phyloP scores from a whole-genome alignment of 208 protist genomes.

The Trypanosoma melophagium region DNA sequence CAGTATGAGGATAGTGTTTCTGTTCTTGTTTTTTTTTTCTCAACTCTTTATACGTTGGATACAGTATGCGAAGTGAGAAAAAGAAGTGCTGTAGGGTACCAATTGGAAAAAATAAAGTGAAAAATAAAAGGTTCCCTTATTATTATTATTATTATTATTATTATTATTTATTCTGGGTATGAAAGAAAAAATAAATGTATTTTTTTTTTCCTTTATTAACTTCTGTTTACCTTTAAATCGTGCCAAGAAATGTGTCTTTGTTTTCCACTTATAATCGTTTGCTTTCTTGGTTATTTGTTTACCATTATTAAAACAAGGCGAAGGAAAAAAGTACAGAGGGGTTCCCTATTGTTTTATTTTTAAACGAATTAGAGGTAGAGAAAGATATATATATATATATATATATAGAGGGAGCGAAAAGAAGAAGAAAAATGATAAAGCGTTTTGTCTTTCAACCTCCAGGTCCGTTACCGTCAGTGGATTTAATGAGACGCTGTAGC shows the following conservation, averaged over 20 bases:
- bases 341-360: neutral
- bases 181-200: too few relatives aligned
- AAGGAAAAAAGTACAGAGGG: neutral
- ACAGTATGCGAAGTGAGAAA: too few relatives aligned
- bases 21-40: neutral
- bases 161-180: too few relatives aligned
- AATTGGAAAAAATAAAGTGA: too few relatives aligned
- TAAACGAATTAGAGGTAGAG: too few relatives aligned
- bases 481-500: constrained; percentile 36
- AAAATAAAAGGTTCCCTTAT: too few relatives aligned
- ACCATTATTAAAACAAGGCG: neutral
- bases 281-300: constrained; percentile 16
- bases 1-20: neutral
- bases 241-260: constrained; percentile 1
- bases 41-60: neutral
- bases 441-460: constrained; percentile 66
- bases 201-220: too few relatives aligned
- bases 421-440: constrained; percentile 32
- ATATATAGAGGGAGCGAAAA: constrained; percentile 16
- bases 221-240: too few relatives aligned
- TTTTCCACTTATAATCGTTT: constrained; percentile 19
- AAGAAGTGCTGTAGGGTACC: too few relatives aligned
- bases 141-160: too few relatives aligned
- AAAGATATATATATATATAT: constrained; percentile 1
- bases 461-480: constrained; percentile 18